phyloP scores from a whole-genome alignment of 176 grass and related monocot genomes.

The Themeda triandra region DNA sequence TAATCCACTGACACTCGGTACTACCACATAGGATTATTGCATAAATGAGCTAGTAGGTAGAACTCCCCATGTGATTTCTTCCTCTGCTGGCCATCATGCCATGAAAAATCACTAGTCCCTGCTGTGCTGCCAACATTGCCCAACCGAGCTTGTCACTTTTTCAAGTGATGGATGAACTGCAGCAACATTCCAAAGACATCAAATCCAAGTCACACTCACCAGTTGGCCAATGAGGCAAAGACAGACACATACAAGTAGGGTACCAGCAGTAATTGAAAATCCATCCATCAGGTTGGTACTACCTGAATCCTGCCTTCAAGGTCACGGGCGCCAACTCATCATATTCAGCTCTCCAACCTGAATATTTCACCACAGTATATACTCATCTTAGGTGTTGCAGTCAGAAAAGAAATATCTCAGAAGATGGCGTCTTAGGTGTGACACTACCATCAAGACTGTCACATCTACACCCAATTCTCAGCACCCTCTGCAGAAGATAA shows the following conservation, averaged over 20 bases:
- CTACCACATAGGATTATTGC: neutral
- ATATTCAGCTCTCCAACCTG: neutral
- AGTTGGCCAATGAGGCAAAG: neutral
- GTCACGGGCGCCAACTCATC: neutral
- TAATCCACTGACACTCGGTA: neutral
- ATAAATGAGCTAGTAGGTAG: neutral
- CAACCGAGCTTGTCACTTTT: neutral
- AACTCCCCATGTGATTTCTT: neutral
- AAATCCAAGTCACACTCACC: neutral
- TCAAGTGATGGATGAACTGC: neutral
- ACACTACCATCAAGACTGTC: neutral
- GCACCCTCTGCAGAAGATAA: neutral
- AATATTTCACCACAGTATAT: neutral
- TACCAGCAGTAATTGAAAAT: neutral
- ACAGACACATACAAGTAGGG: neutral
- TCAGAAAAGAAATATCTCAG: neutral
- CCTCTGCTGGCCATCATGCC: neutral
- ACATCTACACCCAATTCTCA: neutral
- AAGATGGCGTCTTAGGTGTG: neutral
- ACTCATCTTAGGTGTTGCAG: too few species aligned
- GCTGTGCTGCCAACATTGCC: neutral
- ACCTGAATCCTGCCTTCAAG: neutral
- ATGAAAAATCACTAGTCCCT: too few species aligned
- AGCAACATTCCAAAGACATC: neutral
- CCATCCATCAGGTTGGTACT: neutral